Evolutionary conservation across 2,329 filamentous ascomycete species (phyloP), one percentile per base, ranked within the genome.

Genomic region (Cercospora janseana): DNA sequence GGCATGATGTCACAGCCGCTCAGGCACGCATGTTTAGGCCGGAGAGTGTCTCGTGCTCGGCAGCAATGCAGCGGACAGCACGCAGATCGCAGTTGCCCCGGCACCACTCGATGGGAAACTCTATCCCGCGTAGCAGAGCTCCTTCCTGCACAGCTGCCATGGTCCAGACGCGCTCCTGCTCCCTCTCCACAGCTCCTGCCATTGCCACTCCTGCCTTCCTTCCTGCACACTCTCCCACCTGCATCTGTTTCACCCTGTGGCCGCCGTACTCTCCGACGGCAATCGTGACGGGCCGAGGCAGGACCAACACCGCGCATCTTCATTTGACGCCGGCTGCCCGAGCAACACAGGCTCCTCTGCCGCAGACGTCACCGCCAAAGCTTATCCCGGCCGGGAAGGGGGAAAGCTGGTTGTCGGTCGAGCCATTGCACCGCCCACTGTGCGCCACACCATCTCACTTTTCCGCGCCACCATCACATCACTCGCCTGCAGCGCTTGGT

Each of bases 51-150:
- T 44, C 41, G 41, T 44, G 41, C 41, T 29, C 13, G 12, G n/a
- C 41, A 44, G 32, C 41, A 44, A 31, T 31, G 26, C 26, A 32
- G 41, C 31, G 31, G 15, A 38, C n/a, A n/a, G n/a, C n/a, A n/a
- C n/a, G n/a, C n/a, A n/a, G n/a, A n/a, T n/a, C n/a, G 7, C 24
- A 21, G 34, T 38, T 38, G 34, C 10, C 34, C 12, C 12, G 34
- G 34, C 34, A 38, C 34, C 34, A 20, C 13, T 10, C 31, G 31
- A 34, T 34, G 15, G 31, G 31, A 18, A 34, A 34, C 31, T 34
- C 15, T 34, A 2, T 18, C 31, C 20, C 31, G 20, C 15, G 31
- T 18, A 16, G 31, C 31, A 3, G 6, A 29, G 27, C 27, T 29
- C 9, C 6, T 6, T 12, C 26, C 12, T 6, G 26, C 6, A 12